Conservation (phyloP, 306 rosid species). For the Castanopsis chinensis region DNA sequence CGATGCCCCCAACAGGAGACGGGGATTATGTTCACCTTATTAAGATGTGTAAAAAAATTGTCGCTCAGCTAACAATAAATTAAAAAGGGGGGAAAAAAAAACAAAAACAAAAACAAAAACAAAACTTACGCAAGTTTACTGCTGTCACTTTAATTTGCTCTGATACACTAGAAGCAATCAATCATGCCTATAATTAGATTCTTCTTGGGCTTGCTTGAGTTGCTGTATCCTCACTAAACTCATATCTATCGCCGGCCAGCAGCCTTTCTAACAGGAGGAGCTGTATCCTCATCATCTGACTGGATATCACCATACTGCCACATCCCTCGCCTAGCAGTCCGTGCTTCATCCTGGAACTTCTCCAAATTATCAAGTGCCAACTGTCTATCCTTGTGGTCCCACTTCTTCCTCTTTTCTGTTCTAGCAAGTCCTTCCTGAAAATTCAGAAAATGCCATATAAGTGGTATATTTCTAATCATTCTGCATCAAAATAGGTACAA, state of each 20-base stretch:
- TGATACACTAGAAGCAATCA: constrained; percentile 34
- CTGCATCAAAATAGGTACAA: neutral
- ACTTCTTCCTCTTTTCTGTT: constrained; percentile 68
- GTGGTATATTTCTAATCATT: neutral
- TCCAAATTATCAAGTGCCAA: constrained; percentile 71
- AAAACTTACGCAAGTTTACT: constrained; percentile 45
- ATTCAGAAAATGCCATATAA: constrained; percentile 12
- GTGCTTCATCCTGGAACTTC: constrained; percentile 75
- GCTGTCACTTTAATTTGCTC: constrained; percentile 34
- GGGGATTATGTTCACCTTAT: constrained; percentile 48
- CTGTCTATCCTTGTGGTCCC: constrained; percentile 73
- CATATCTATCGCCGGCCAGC: constrained; percentile 58
- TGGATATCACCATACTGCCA: constrained; percentile 93
- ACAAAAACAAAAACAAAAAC: constrained; percentile 33
- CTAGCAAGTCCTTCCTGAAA: constrained; percentile 92
- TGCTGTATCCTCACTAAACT: constrained; percentile 23
- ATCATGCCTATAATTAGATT: constrained; percentile 42
- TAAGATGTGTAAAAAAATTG: constrained; percentile 41
- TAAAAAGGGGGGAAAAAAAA: constrained; percentile 10
- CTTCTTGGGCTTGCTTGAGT: constrained; percentile 30
- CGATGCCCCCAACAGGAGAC: constrained; percentile 26
- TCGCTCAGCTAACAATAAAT: constrained; percentile 43
- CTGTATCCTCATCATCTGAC: constrained; percentile 82
- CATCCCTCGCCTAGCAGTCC: constrained; percentile 64
- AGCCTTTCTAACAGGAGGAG: constrained; percentile 66